Conservation (phyloP, 129 eudicot genomes). For the Rutidosis leptorrhynchoides region DNA sequence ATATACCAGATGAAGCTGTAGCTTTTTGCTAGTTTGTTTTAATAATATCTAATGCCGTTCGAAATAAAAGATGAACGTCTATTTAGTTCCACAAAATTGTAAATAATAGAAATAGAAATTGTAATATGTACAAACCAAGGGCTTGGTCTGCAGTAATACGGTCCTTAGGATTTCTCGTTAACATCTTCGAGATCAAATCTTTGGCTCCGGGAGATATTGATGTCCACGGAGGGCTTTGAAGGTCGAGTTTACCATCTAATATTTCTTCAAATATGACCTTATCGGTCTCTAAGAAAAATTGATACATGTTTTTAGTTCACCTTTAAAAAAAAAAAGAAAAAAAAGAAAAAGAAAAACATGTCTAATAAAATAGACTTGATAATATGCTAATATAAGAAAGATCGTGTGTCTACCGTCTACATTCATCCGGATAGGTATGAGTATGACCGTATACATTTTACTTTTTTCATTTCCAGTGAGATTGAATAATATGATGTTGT, state of each 20-base stretch:
- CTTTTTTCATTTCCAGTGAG: neutral
- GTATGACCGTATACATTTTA: too few species aligned
- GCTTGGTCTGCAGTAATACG: conserved; percentile 87
- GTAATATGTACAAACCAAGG: conserved; percentile 48
- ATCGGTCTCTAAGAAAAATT: conserved; percentile 53
- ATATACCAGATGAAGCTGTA: too few species aligned
- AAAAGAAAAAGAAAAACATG: too few species aligned
- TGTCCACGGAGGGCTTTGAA: conserved; percentile 74
- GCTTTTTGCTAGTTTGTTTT: too few species aligned
- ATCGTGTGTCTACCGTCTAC: too few species aligned
- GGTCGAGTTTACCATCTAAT: conserved; percentile 52
- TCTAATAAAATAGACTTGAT: too few species aligned
- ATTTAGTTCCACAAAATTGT: neutral
- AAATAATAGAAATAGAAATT: neutral
- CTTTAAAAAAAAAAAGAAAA: too few species aligned
- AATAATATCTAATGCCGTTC: too few species aligned
- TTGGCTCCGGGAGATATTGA: conserved; percentile 75
- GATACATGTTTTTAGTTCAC: neutral
- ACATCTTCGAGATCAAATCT: conserved; percentile 75
- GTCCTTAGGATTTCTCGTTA: conserved; percentile 60
- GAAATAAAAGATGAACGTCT: too few species aligned
- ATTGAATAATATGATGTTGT: too few species aligned
- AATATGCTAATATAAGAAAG: too few species aligned
- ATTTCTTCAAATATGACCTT: conserved; percentile 69
- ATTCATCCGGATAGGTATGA: too few species aligned